Evolutionary conservation across 2,329 filamentous ascomycete genomes (phyloP).

Genomic region (Talaromyces sp.): DNA sequence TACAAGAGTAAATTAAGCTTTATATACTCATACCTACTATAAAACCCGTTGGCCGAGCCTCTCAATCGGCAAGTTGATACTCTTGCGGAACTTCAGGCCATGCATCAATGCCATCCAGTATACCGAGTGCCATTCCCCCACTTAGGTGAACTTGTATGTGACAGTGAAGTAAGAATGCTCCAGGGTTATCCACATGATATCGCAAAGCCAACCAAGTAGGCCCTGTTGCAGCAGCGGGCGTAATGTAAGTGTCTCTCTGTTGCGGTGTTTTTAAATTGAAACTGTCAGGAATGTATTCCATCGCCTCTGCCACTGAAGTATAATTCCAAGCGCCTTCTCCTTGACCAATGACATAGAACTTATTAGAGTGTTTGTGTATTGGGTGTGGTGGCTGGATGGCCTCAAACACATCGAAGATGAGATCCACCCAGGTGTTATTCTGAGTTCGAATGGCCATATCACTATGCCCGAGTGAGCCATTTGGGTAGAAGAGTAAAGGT

Average conservation of each 20-base stretch:
- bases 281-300: conserved; percentile 46
- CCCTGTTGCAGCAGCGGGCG: conserved; percentile 30
- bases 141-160: conserved; percentile 54
- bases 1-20: neutral
- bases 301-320: conserved; percentile 56
- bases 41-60: neutral
- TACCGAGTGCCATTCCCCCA: conserved; percentile 47
- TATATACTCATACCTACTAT: neutral
- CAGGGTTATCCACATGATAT: conserved; percentile 53
- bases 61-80: neutral
- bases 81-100: neutral
- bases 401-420: conserved; percentile 41
- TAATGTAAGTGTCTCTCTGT: conserved; percentile 55
- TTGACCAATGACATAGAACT: conserved; percentile 53
- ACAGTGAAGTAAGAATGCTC: conserved; percentile 55
- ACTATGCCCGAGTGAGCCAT: conserved; percentile 2
- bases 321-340: conserved; percentile 57
- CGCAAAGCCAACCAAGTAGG: conserved; percentile 48
- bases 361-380: conserved; percentile 67
- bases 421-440: conserved; percentile 57
- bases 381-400: conserved; percentile 58
- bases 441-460: conserved; percentile 51
- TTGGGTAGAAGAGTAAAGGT: conserved; percentile 10
- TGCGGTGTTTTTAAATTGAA: conserved; percentile 40
- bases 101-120: conserved; percentile 2